A percentile compares a stretch with the other conserved stretches of the same genome.
Evolutionary conservation across 2,329 filamentous ascomycete species (phyloP).

Genomic region (Biscogniauxia mediterranea): DNA sequence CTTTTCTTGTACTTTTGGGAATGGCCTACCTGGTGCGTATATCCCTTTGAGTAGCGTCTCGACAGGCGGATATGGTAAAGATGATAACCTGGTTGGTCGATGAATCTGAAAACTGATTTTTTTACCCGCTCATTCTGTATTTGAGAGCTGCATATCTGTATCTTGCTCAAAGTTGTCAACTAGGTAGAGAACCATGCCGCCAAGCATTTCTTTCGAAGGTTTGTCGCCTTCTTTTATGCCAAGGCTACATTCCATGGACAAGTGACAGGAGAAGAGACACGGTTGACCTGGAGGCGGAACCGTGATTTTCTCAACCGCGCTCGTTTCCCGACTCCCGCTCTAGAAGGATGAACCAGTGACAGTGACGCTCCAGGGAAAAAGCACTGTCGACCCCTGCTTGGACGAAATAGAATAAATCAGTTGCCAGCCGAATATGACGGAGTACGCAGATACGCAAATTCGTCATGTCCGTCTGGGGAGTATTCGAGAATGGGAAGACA

Average conservation of each 20-base stretch:
- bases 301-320: constrained; percentile 4
- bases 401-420: background rate
- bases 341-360: background rate
- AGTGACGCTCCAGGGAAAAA: background rate
- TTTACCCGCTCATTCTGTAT: background rate
- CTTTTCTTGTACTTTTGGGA: too few species aligned
- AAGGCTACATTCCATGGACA: constrained; percentile 3
- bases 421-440: background rate
- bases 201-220: constrained; percentile 1
- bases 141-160: background rate
- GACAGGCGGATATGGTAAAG: background rate
- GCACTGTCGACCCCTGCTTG: background rate
- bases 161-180: background rate
- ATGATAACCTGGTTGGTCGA: background rate
- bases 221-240: background rate
- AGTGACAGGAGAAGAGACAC: background rate
- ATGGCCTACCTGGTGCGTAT: background rate
- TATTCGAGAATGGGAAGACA: background rate
- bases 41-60: background rate
- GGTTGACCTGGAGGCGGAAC: background rate
- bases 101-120: constrained; percentile 11
- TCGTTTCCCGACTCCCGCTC: constrained; percentile 1
- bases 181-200: background rate
- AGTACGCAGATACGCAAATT: background rate
- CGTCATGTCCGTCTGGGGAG: background rate